Percentiles rank a stretch among this genome's conserved stretches.
Evolutionary conservation across 1,284 basidiomycete species (phyloP).

Genomic region (Tilletia setariae): DNA sequence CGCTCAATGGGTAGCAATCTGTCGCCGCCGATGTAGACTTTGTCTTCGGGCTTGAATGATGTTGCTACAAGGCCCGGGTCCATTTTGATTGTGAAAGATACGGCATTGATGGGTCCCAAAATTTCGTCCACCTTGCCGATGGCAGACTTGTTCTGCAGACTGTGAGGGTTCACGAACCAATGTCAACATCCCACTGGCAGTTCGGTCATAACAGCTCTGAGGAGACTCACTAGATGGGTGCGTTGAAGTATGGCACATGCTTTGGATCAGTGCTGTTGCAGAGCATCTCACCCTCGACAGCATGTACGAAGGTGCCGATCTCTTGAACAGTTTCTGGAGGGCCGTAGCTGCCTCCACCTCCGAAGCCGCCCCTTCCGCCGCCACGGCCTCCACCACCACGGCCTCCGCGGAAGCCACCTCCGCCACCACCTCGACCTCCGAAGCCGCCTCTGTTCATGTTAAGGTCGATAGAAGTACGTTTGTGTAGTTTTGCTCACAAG

Average conservation of each 20-base stretch:
- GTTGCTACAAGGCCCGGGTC: conserved; percentile 89
- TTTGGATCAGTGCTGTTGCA: conserved; percentile 72
- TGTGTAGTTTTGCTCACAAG: too few relatives aligned
- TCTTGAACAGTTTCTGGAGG: conserved; percentile 51
- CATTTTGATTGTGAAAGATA: conserved; percentile 98
- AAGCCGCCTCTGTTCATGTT: conserved; percentile 17
- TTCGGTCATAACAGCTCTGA: conserved; percentile 9
- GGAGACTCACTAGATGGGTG: conserved; percentile 74
- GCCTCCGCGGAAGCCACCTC: conserved; percentile 43
- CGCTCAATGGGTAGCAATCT: conserved; percentile 94
- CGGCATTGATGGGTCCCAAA: conserved; percentile 95
- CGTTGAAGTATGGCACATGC: conserved; percentile 91
- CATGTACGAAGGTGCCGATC: conserved; percentile 60
- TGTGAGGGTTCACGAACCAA: conserved; percentile 14
- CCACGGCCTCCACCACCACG: conserved; percentile 33
- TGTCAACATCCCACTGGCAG: too few relatives aligned
- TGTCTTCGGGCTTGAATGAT: conserved; percentile 96
- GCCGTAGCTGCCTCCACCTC: conserved; percentile 41
- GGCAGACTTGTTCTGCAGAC: conserved; percentile 88
- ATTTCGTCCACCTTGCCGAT: conserved; percentile 97
- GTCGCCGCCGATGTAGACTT: conserved; percentile 93
- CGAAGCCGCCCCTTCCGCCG: conserved; percentile 38
- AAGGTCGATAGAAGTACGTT: too few relatives aligned
- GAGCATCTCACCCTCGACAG: conserved; percentile 97
- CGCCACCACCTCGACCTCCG: conserved; percentile 28